A percentile compares a stretch with the other conserved stretches of the same genome.
Evolutionary conservation across 495 filamentous ascomycete species (phyloP).

Genomic region (Pseudoneurospora amorphoporcata): DNA sequence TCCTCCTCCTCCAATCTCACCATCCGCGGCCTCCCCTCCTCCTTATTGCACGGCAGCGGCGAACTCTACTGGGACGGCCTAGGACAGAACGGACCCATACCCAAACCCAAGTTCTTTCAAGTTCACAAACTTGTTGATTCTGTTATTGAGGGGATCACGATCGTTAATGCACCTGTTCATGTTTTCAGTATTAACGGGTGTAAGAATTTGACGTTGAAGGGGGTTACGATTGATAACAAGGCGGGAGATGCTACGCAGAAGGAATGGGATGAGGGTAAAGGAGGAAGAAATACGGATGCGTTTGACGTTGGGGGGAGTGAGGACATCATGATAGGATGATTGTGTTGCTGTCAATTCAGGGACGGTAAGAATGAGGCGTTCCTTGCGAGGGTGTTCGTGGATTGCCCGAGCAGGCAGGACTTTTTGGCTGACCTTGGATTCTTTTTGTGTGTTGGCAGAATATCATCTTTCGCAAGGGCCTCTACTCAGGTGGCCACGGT

Average conservation of each 20-base stretch:
- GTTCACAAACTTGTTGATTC: conserved; percentile 33
- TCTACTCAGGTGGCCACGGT: conserved; percentile 53
- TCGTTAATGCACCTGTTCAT: conserved; percentile 53
- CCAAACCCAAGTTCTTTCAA: conserved; percentile 46
- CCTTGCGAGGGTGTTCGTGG: not conserved
- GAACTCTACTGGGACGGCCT: conserved; percentile 42
- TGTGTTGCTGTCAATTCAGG: conserved; percentile 56
- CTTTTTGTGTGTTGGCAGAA: conserved; percentile 10
- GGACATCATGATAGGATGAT: conserved; percentile 50
- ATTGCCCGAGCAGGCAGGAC: too few relatives aligned
- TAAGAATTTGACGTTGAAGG: conserved; percentile 36
- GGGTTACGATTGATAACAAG: conserved; percentile 51
- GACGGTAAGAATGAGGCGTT: conserved; percentile 7
- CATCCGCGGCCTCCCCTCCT: conserved; percentile 34
- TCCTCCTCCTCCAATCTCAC: conserved; percentile 33
- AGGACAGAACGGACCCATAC: conserved; percentile 41
- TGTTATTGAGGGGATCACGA: conserved; percentile 27
- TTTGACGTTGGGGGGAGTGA: conserved; percentile 49
- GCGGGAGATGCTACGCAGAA: conserved; percentile 32
- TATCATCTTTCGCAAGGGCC: conserved; percentile 44
- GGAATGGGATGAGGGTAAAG: conserved; percentile 4
- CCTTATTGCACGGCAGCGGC: conserved; percentile 37
- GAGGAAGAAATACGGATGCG: conserved; percentile 55
- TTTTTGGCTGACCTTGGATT: too few relatives aligned
- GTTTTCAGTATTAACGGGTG: conserved; percentile 45